Conservation (phyloP, 208 protist species). For the Wallacemonas sp. region DNA sequence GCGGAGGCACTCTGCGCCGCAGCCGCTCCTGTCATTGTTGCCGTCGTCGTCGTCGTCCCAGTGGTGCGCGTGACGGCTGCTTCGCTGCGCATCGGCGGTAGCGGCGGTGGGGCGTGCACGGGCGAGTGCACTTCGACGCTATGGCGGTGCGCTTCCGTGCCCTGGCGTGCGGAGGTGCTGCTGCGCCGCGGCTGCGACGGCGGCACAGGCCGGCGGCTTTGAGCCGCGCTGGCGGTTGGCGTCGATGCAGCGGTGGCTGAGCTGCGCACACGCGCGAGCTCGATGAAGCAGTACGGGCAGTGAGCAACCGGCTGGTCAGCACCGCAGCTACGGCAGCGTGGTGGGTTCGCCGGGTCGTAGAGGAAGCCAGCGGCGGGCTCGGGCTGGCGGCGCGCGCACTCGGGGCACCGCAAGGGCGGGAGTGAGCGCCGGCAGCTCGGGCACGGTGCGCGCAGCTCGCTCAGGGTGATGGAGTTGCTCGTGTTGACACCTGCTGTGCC, state of each 20-base stretch:
- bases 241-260: neutral
- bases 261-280: neutral
- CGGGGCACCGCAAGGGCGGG: conserved; percentile 8
- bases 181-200: neutral
- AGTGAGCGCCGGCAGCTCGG: conserved; percentile 2
- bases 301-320: neutral
- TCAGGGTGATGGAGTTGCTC: neutral
- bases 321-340: neutral
- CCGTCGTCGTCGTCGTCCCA: too few species aligned
- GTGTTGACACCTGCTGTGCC: neutral
- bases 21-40: too few species aligned
- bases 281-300: conserved; percentile 12
- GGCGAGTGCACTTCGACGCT: neutral
- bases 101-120: neutral
- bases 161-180: neutral
- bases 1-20: too few species aligned
- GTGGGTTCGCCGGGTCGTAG: conserved; percentile 5
- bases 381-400: conserved; percentile 7
- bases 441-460: neutral
- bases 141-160: neutral
- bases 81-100: neutral
- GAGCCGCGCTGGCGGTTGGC: neutral
- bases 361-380: neutral
- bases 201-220: neutral
- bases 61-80: too few species aligned